Conservation (phyloP, 331 rosid species). For the Phaseolus coccineus region DNA sequence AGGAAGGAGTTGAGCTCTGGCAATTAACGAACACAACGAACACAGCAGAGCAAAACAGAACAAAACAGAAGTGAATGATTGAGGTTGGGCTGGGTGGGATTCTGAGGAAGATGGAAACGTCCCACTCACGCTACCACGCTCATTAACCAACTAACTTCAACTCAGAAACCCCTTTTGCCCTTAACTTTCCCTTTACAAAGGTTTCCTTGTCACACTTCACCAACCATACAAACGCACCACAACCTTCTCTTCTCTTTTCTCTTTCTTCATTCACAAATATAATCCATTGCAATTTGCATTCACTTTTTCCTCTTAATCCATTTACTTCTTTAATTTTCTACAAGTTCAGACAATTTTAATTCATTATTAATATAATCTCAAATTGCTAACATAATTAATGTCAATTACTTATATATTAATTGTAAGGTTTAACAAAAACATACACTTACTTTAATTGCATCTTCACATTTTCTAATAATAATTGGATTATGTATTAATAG, state of each 20-base stretch:
- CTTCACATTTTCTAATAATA: too few species aligned
- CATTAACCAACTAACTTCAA: constrained; percentile 11
- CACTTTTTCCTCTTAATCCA: too few species aligned
- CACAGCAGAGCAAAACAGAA: neutral
- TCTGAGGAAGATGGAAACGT: constrained; percentile 10
- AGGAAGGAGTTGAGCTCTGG: neutral
- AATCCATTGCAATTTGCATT: too few species aligned
- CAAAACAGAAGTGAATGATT: neutral
- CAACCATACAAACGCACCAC: neutral
- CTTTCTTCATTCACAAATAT: neutral
- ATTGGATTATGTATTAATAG: too few species aligned
- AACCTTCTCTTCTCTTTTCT: neutral
- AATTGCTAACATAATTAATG: too few species aligned
- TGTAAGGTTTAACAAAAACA: too few species aligned
- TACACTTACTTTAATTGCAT: too few species aligned
- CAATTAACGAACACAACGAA: neutral
- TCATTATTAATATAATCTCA: too few species aligned
- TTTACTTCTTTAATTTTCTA: too few species aligned
- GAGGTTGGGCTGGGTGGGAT: neutral
- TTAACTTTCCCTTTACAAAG: neutral
- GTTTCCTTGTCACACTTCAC: neutral
- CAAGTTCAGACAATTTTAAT: too few species aligned
- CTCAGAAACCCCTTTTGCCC: neutral
- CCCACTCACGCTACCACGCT: constrained; percentile 8
- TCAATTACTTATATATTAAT: too few species aligned